phyloP scores from a whole-genome alignment of 2,329 filamentous ascomycete species.

The Sclerotinia glacialis region DNA sequence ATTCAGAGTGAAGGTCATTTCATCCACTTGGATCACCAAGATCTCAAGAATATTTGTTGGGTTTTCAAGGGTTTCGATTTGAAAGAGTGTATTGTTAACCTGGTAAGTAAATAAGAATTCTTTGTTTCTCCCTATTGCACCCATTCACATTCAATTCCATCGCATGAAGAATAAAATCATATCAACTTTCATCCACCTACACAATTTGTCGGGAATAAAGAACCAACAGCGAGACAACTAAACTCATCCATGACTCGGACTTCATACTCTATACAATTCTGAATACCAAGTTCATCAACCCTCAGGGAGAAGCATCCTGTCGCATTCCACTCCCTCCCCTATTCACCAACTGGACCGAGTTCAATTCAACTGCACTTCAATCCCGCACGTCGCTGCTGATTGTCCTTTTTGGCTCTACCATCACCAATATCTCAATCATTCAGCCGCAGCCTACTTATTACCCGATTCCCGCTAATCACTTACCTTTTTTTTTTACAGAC shows the following conservation, averaged over 20 bases:
- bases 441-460: slow-evolving; percentile 2
- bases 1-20: neutral
- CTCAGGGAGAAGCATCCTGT: neutral
- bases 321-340: slow-evolving; percentile 7
- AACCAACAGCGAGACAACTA: neutral
- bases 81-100: slow-evolving; percentile 1
- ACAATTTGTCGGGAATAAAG: neutral
- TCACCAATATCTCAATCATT: slow-evolving; percentile 8
- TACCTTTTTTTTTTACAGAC: slow-evolving; percentile 45
- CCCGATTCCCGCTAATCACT: slow-evolving; percentile 16
- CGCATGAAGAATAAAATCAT: neutral
- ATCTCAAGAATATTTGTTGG: neutral
- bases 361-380: neutral
- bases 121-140: neutral
- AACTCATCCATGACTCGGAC: neutral
- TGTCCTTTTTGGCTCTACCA: neutral
- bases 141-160: neutral
- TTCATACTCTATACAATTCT: neutral
- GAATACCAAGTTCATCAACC: neutral
- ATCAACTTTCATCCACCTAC: neutral
- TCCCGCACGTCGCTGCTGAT: neutral
- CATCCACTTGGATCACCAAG: neutral
- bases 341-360: neutral
- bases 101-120: neutral
- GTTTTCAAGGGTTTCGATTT: neutral